A percentile compares a stretch with the other conserved stretches of the same genome.
phyloP scores from a whole-genome alignment of 2,329 filamentous ascomycete species.

The Sclerotinia borealis region DNA sequence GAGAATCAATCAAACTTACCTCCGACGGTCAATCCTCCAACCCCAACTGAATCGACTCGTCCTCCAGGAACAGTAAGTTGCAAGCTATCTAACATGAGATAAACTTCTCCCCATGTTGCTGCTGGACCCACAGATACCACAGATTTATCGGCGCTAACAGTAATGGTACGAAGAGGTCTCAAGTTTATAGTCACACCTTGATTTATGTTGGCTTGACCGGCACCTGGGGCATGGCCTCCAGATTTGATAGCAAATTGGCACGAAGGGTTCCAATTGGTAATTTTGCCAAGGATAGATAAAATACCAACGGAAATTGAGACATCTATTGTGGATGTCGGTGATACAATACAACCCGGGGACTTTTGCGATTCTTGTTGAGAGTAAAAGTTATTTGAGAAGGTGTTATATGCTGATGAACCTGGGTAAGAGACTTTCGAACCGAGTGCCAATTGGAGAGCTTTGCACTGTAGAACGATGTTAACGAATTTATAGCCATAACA shows the following conservation, averaged over 20 bases:
- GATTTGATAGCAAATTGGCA: neutral
- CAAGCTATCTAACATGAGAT: neutral
- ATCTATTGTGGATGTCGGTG: neutral
- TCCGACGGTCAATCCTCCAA: constrained; percentile 11
- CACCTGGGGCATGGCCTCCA: neutral
- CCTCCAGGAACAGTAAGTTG: neutral
- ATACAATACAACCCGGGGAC: neutral
- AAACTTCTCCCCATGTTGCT: constrained; percentile 4
- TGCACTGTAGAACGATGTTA: neutral
- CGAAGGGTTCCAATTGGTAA: neutral
- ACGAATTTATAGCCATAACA: neutral
- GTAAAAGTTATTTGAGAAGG: neutral
- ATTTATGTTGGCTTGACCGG: neutral
- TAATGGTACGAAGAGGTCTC: neutral
- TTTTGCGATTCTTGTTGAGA: neutral
- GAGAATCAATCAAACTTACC: neutral
- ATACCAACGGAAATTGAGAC: neutral
- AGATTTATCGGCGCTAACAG: neutral
- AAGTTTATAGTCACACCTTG: constrained; percentile 5
- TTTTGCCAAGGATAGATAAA: neutral
- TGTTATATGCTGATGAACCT: neutral
- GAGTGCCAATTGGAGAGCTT: neutral
- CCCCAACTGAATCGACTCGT: constrained; percentile 4
- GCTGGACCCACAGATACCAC: neutral
- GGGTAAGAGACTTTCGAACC: neutral